Evolutionary conservation across 2,329 filamentous ascomycete genomes (phyloP).

Genomic region (Metarhizium album): DNA sequence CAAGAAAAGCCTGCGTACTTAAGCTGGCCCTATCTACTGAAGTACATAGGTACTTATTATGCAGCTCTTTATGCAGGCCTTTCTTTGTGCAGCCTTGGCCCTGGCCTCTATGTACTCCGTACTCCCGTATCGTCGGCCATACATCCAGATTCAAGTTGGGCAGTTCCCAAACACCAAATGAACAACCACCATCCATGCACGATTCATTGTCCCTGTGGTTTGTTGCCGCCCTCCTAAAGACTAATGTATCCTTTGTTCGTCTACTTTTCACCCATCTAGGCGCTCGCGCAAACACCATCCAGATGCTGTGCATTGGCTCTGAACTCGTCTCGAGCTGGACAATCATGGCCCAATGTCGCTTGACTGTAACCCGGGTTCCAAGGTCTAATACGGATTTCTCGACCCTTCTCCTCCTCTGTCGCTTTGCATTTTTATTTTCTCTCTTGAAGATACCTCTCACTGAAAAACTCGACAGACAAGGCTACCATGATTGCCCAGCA

Average conservation of each 20-base stretch:
- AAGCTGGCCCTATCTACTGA: too few species aligned
- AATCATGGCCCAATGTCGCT: neutral
- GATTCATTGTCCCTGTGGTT: neutral
- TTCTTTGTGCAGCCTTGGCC: too few species aligned
- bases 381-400: neutral
- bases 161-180: neutral
- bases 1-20: too few species aligned
- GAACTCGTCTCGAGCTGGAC: neutral
- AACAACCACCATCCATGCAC: neutral
- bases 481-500: too few species aligned
- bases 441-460: too few species aligned
- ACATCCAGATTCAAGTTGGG: too few species aligned
- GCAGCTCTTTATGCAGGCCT: too few species aligned
- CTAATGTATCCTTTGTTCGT: neutral
- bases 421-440: neutral
- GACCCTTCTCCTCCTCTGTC: neutral
- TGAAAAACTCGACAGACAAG: too few species aligned
- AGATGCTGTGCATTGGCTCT: neutral
- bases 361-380: neutral
- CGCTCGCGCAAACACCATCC: neutral
- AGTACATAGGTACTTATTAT: too few species aligned
- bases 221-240: neutral
- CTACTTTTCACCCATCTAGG: too few species aligned
- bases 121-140: too few species aligned
- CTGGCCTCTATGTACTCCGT: too few species aligned